Base-by-base conservation (phyloP, 306 rosid genomes). In the Abrus precatorius region DNA sequence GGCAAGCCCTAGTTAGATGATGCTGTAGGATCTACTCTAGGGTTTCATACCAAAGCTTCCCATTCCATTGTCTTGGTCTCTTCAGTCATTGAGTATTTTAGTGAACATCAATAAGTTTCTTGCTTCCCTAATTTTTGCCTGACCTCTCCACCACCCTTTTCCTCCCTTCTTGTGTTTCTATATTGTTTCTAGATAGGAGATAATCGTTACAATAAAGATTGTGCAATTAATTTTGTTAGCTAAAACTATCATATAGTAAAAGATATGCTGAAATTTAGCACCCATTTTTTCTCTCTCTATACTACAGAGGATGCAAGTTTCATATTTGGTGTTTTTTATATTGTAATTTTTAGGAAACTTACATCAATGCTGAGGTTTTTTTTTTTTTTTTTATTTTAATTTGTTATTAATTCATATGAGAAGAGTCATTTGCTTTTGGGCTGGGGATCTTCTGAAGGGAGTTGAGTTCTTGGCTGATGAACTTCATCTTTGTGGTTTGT, bases 401-500 rank as follows among this genome's bases (percentile, higher is more conserved):
- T 75, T 62, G 8, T 76, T 61, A 3, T 47, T 11, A 41, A 47
- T 29, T 77, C 74, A 52, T 66, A 5, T 20, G 38, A 65, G 34
- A 57, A 14, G 20, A 68, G 29, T 12, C n/a, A 1, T 78, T 56
- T 41, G 34, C 47, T 57, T 45, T 56, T 0, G 13, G 60, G 44
- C 69, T 59, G 61, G 34, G 27, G 7, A 48, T 47, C 7, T 33
- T 50, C 32, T 40, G 36, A 44, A 43, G 68, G 38, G 14, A 12
- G 52, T 56, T 41, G 40, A n/a, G 36, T 47, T 56, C 57, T 38
- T 55, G 30, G 52, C 72, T 20, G 20, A 2, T 44, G 33, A 57
- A 83, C 49, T n/a, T 65, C 3, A 53, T 10, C 3, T 50, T 50
- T 34, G 29, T 56, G 38, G 27, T 52, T 78, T 50, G 82, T 77